Base-by-base conservation (phyloP, 2,329 filamentous ascomycete genomes). In the Cladobotryum protrusum region DNA sequence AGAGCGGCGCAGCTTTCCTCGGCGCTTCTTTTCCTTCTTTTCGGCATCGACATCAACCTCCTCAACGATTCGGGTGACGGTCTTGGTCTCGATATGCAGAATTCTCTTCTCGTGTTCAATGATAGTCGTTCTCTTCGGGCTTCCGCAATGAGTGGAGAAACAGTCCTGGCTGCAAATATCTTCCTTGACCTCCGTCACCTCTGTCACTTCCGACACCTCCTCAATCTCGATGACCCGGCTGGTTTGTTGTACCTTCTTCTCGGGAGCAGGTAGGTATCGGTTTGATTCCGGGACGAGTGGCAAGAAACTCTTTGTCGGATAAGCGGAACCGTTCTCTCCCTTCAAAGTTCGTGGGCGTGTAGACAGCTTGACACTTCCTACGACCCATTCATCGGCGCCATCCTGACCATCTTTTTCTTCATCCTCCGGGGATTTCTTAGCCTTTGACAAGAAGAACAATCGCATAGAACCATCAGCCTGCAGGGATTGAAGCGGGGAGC, bases 361-460 rank as follows among this genome's bases (percentile, higher is more conserved):
- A 2, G 50, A 48, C 18, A 52, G 18, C 43, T 45, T 52, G 50
- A 45, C 50, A 37, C 35, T 45, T 15, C 50, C 50, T 20, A 52
- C 42, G 6, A 52, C 41, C 50, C 50, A 52, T 24, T 52, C 50
- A 2, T 40, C 40, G 14, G 20, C 29, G 1, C 40, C 24, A 15
- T 48, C 19, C 14, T 41, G 36, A 14, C 37, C 32, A 12, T 43
- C 40, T 5, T 45, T 18, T 5, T 45, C 36, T 17, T 33, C 19
- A 32, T 48, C 50, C 13, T 52, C 42, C 18, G 32, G 33, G 14
- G 33, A 24, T 33, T 45, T 42, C 37, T 13, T 41, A 4, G 50
- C 45, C 15, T 52, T 45, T n/a, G 50, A 45, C 45, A 52, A 42
- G 33, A 52, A 52, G n/a, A 45, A 52, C 5, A 52, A 42, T 13